These are phyloP conservation scores for Lasiodiplodia sp. DNA, from an alignment of 2,329 filamentous ascomycete species.

Conservation along the genomic window DNA sequence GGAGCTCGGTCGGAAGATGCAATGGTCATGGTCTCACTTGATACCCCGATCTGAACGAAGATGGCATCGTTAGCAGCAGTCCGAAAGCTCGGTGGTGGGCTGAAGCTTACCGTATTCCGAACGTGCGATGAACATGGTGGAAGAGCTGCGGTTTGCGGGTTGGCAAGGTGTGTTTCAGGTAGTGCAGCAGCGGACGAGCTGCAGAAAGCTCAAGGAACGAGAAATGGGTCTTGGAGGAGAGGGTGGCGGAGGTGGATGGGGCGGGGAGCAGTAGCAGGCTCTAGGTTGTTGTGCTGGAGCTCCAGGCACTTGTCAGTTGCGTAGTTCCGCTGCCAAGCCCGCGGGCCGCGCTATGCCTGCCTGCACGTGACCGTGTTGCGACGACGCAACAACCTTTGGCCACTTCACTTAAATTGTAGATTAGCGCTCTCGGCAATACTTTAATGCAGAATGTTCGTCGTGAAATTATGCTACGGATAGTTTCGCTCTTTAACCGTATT, in stretches of 20 bases:
- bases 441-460: no score
- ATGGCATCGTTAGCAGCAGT: constrained; percentile 35
- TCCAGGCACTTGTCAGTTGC: constrained; percentile 29
- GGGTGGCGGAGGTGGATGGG: constrained; percentile 6
- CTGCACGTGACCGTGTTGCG: constrained; percentile 12
- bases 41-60: constrained; percentile 83
- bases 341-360: not conserved
- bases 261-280: constrained; percentile 2
- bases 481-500: no score
- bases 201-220: constrained; percentile 4
- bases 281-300: constrained; percentile 30
- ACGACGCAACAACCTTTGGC: not conserved
- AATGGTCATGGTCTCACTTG: constrained; percentile 71
- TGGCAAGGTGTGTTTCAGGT: constrained; percentile 31
- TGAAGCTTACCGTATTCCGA: constrained; percentile 91
- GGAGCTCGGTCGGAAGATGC: constrained; percentile 30
- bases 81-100: constrained; percentile 35
- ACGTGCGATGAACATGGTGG: constrained; percentile 87
- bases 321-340: constrained; percentile 28
- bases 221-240: constrained; percentile 2
- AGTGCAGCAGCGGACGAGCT: constrained; percentile 9
- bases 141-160: constrained; percentile 34
- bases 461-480: no score
- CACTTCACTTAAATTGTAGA: no score
- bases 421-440: no score